A percentile compares a stretch with the other conserved stretches of the same genome.
phyloP scores from a whole-genome alignment of 805 yeast genomes.

The Phaffomyces opuntiae region DNA sequence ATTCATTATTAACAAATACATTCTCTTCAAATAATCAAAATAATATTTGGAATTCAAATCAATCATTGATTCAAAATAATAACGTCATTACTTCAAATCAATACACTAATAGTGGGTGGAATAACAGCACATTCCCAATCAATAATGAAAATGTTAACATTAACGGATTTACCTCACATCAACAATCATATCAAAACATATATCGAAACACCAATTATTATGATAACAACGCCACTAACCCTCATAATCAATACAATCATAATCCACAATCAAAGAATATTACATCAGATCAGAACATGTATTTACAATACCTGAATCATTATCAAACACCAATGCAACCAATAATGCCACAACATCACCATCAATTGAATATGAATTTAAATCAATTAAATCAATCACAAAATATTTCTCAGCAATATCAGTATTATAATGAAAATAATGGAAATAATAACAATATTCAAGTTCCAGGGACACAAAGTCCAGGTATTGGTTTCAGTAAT shows the following conservation, averaged over 20 bases:
- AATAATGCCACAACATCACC: too few species aligned
- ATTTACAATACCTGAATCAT: constrained; percentile 3
- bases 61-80: background rate
- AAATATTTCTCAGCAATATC: background rate
- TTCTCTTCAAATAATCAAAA: background rate
- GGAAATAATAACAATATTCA: background rate
- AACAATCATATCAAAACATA: background rate
- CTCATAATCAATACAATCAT: background rate
- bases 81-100: background rate
- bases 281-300: constrained; percentile 2
- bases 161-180: background rate
- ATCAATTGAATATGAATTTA: too few species aligned
- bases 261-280: background rate
- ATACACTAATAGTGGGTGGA: background rate
- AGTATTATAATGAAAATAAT: background rate
- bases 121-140: too few species aligned
- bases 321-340: constrained; percentile 1
- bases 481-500: background rate
- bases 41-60: constrained; percentile 2
- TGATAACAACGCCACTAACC: background rate
- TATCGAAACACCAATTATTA: background rate
- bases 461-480: constrained; percentile 9
- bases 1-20: constrained; percentile 2
- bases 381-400: too few species aligned
- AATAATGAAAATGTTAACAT: too few species aligned